Evolutionary conservation across 2,329 filamentous ascomycete genomes (phyloP).

Genomic region (Fusarium algeriense): DNA sequence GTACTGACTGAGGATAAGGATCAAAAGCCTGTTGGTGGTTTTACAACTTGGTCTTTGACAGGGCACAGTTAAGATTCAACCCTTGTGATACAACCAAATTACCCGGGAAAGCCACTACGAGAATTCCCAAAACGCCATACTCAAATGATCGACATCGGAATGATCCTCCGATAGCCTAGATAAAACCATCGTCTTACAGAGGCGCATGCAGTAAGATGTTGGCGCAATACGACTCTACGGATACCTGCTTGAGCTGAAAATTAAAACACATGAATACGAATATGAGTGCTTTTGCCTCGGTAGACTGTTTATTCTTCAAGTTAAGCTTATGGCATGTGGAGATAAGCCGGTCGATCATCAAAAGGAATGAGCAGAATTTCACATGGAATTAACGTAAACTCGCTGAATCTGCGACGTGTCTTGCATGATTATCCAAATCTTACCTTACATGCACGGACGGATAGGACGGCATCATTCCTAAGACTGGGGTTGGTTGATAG

Average conservation of each 20-base stretch:
- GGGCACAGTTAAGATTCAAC: background rate
- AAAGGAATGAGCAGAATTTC: background rate
- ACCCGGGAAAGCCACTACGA: conserved; percentile 5
- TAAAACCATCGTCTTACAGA: conserved; percentile 4
- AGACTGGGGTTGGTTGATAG: conserved; percentile 16
- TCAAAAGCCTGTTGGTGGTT: background rate
- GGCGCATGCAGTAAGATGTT: background rate
- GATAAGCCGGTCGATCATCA: conserved; percentile 20
- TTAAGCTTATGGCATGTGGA: conserved; percentile 27
- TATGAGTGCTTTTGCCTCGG: background rate
- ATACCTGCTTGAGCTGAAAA: conserved; percentile 19
- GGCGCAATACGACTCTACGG: conserved; percentile 15
- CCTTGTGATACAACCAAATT: conserved; percentile 7
- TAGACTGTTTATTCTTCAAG: background rate
- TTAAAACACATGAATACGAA: background rate
- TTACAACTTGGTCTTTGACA: background rate
- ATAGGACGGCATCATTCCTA: conserved; percentile 31
- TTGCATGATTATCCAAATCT: conserved; percentile 12
- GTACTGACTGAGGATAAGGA: background rate
- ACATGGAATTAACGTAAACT: background rate
- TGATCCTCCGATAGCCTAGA: conserved; percentile 14
- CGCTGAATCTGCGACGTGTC: conserved; percentile 12
- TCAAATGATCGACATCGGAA: conserved; percentile 12
- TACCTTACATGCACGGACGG: background rate
- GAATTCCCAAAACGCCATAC: conserved; percentile 8